phyloP scores from a whole-genome alignment of 257 asterid genomes.

The Nicotiana undulata region DNA sequence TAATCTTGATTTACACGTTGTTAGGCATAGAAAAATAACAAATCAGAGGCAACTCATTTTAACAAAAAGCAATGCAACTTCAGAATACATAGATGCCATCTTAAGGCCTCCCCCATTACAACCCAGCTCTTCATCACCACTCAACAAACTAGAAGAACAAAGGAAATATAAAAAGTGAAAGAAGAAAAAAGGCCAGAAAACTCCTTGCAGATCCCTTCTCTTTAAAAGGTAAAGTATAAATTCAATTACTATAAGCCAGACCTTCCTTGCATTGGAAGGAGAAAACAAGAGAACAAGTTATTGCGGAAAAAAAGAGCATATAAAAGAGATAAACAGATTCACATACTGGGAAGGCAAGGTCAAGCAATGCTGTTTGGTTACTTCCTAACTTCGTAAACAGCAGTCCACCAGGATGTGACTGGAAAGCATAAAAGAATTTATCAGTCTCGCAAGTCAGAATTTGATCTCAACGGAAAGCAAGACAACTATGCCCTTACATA shows the following conservation, averaged over 20 bases:
- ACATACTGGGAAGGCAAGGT: conserved; percentile 88
- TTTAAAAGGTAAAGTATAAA: not conserved
- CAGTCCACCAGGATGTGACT: conserved; percentile 93
- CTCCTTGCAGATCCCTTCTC: not conserved
- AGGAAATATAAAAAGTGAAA: not conserved
- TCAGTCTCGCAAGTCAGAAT: not conserved
- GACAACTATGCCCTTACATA: conserved; percentile 27
- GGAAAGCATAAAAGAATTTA: conserved; percentile 16
- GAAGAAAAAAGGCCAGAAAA: no score
- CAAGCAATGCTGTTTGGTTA: conserved; percentile 91
- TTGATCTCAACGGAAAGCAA: not conserved
- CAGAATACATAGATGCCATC: not conserved
- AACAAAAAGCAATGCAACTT: not conserved
- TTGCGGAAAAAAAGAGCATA: not conserved
- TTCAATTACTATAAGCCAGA: not conserved
- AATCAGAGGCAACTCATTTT: not conserved
- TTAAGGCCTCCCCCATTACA: not conserved
- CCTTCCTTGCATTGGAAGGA: conserved; percentile 3
- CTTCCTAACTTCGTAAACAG: conserved; percentile 85
- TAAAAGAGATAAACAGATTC: not conserved
- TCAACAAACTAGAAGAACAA: not conserved
- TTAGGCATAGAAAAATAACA: not conserved
- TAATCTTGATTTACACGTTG: not conserved
- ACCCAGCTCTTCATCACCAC: not conserved
- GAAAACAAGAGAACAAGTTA: not conserved